Conservation (phyloP, 1,284 basidiomycete genomes). For the Volvariella surrecta region DNA sequence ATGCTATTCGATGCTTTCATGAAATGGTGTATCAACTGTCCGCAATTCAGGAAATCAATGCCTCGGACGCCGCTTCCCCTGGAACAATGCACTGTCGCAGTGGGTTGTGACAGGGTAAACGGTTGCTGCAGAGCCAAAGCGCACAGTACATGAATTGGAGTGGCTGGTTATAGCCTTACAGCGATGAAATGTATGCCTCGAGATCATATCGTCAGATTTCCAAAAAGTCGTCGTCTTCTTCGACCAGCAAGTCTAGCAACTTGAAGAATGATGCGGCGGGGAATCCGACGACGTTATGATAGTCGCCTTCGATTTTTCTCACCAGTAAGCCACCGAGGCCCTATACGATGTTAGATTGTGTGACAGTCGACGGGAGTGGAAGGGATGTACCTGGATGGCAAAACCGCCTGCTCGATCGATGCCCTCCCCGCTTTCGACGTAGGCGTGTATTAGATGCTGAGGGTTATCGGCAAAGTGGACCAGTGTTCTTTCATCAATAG, state of each 20-base stretch:
- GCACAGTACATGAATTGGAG: too few relatives aligned
- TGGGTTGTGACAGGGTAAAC: too few relatives aligned
- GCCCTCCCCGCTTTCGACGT: slow-evolving; percentile 86
- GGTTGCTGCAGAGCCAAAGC: too few relatives aligned
- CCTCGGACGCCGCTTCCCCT: too few relatives aligned
- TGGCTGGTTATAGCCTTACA: too few relatives aligned
- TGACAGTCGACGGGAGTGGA: slow-evolving; percentile 1
- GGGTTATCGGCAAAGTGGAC: slow-evolving; percentile 77
- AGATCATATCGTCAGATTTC: slow-evolving; percentile 24
- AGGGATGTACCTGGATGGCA: slow-evolving; percentile 59
- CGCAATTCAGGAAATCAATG: too few relatives aligned
- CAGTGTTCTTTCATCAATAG: slow-evolving; percentile 76
- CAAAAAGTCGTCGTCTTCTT: slow-evolving; percentile 70
- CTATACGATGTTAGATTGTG: slow-evolving; percentile 24
- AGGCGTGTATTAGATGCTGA: slow-evolving; percentile 64
- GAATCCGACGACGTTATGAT: slow-evolving; percentile 89
- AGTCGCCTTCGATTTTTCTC: slow-evolving; percentile 85
- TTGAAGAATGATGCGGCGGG: slow-evolving; percentile 75
- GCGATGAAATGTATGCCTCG: too few relatives aligned
- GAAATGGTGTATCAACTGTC: too few relatives aligned
- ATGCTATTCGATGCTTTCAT: too few relatives aligned
- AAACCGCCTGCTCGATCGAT: slow-evolving; percentile 91
- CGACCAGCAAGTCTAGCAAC: slow-evolving; percentile 53
- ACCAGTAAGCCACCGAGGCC: slow-evolving; percentile 78
- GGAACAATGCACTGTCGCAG: neutral